These are phyloP conservation scores for Ilex aquifolium DNA, from an alignment of 257 asterid genomes.

Conservation along the genomic window DNA sequence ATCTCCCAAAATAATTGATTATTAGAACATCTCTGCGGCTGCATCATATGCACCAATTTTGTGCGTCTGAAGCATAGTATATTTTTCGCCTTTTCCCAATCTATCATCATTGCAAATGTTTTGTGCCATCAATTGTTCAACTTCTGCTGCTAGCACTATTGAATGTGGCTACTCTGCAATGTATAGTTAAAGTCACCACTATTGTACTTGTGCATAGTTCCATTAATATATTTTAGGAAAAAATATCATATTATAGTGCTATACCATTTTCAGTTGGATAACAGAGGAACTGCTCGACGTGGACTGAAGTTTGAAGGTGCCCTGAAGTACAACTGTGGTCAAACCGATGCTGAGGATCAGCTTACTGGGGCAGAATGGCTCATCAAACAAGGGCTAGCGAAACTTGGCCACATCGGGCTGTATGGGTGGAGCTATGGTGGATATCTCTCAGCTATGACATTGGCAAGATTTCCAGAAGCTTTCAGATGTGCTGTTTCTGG, in stretches of 20 bases:
- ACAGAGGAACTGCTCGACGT: conserved; percentile 90
- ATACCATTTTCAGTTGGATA: conserved; percentile 67
- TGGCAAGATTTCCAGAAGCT: conserved; percentile 59
- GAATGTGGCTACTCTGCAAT: no score
- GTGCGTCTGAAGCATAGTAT: no score
- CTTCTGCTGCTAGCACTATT: no score
- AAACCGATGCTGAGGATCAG: conserved; percentile 75
- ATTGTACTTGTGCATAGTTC: no score
- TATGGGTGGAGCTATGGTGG: conserved; percentile 99
- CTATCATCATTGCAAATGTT: no score
- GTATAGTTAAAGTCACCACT: no score
- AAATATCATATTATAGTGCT: background rate
- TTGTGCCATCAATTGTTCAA: no score
- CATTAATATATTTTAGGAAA: no score
- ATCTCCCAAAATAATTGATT: no score
- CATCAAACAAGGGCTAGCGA: conserved; percentile 55
- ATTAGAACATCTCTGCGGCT: no score
- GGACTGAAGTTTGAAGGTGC: conserved; percentile 83
- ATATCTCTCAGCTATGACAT: conserved; percentile 76
- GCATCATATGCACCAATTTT: no score
- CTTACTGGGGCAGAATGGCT: conserved; percentile 83
- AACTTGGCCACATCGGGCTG: conserved; percentile 61
- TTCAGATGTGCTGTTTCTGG: conserved; percentile 79
- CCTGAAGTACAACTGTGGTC: conserved; percentile 72
- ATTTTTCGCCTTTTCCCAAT: no score